phyloP scores from a whole-genome alignment of 495 filamentous ascomycete genomes.

The Hyaloscypha finlandica region DNA sequence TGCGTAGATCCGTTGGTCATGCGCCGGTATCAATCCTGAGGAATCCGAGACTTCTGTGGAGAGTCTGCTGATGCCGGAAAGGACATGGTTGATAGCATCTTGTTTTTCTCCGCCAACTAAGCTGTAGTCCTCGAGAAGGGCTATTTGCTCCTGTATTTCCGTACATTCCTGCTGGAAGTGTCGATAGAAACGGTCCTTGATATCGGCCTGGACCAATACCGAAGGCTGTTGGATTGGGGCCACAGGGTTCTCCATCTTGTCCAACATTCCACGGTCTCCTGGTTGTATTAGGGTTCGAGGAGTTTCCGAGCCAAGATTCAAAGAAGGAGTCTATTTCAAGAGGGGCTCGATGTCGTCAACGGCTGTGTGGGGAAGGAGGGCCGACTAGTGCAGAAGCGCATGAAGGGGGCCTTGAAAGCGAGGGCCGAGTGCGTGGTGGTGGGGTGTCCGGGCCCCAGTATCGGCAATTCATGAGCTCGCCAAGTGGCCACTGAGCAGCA shows the following conservation, averaged over 20 bases:
- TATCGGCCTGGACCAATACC: conserved; percentile 33
- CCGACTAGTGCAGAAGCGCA: conserved; percentile 8
- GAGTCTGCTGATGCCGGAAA: conserved; percentile 65
- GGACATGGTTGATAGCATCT: conserved; percentile 67
- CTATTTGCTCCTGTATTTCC: conserved; percentile 66
- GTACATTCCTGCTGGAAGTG: conserved; percentile 67
- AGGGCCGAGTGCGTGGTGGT: not conserved
- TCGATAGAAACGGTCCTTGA: conserved; percentile 77
- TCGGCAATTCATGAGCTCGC: not conserved
- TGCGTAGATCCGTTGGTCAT: conserved; percentile 74
- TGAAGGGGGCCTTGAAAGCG: not conserved
- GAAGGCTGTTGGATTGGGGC: conserved; percentile 9
- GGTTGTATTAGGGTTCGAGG: not conserved
- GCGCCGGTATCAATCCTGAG: conserved; percentile 67
- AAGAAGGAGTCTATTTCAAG: not conserved
- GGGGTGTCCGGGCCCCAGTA: not conserved
- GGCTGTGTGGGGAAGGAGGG: conserved; percentile 2
- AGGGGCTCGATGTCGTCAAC: conserved; percentile 15
- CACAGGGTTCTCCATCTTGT: conserved; percentile 15
- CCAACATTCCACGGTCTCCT: not conserved
- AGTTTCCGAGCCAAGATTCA: not conserved
- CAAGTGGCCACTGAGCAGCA: not conserved
- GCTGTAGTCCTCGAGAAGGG: conserved; percentile 50
- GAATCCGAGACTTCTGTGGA: conserved; percentile 71
- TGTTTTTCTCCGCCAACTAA: conserved; percentile 58